phyloP scores from a whole-genome alignment of 176 grass and related monocot species.

The Carex parvula region DNA sequence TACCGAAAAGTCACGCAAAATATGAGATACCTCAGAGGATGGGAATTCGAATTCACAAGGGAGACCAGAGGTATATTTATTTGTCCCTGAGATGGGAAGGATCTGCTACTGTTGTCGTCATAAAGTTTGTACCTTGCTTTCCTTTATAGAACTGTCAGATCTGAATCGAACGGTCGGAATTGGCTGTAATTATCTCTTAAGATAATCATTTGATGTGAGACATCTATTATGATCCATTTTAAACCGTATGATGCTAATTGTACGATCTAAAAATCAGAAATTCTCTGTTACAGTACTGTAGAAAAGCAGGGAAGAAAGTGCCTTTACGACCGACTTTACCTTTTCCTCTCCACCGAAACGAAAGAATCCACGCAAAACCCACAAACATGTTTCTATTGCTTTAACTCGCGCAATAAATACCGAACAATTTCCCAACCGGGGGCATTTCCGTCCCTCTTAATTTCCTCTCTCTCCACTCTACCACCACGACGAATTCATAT shows the following conservation, averaged over 20 bases:
- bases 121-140: neutral
- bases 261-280: neutral
- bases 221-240: too few relatives aligned
- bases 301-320: neutral
- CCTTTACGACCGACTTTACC: neutral
- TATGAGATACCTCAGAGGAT: too few relatives aligned
- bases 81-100: neutral
- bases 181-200: too few relatives aligned
- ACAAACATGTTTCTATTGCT: neutral
- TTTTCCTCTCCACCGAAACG: neutral
- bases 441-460: slow-evolving; percentile 12
- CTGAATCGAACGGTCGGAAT: neutral
- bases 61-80: neutral
- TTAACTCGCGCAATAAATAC: neutral
- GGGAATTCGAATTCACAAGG: too few relatives aligned
- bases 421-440: neutral
- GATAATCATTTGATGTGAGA: too few relatives aligned
- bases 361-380: slow-evolving; percentile 11
- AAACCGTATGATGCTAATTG: neutral
- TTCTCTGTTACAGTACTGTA: neutral
- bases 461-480: slow-evolving; percentile 9
- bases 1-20: too few relatives aligned
- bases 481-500: neutral
- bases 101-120: neutral
- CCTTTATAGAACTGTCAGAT: neutral